Conservation (phyloP, 2,329 filamentous ascomycete genomes). For the Taxawa tesnikishii region DNA sequence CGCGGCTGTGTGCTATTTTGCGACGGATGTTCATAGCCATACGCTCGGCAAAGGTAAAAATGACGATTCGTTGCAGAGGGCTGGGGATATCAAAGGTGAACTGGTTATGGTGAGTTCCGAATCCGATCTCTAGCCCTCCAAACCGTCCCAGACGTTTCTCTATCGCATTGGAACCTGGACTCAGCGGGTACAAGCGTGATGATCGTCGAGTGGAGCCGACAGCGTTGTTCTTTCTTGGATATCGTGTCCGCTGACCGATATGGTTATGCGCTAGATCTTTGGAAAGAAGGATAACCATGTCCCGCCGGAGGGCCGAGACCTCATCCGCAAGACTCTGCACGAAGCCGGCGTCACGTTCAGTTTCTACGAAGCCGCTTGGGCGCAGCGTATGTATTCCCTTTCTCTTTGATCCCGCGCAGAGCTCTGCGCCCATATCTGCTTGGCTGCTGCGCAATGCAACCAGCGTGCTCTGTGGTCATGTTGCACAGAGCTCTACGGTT, state of each 20-base stretch:
- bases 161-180: no score
- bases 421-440: no score
- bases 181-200: no score
- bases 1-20: conserved; percentile 78
- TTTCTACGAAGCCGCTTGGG: conserved; percentile 86
- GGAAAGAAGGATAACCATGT: conserved; percentile 87
- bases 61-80: conserved; percentile 49
- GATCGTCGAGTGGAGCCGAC: no score
- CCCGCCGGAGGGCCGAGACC: conserved; percentile 65
- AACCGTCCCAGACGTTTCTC: background rate
- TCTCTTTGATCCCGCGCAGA: no score
- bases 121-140: no score
- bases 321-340: conserved; percentile 72
- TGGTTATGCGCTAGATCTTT: conserved; percentile 49
- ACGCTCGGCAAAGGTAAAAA: conserved; percentile 59
- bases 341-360: conserved; percentile 62
- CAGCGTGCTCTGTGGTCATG: no score
- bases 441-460: no score
- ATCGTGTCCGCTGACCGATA: no score
- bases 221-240: no score
- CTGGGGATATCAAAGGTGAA: conserved; percentile 62
- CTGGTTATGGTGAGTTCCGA: conserved; percentile 49
- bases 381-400: conserved; percentile 51
- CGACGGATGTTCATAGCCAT: conserved; percentile 75
- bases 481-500: no score